A percentile compares a stretch with the other conserved stretches of the same genome.
These are phyloP conservation scores for Ceratobasidium sp. DNA, from an alignment of 1,284 basidiomycete genomes.

Conservation along the genomic window DNA sequence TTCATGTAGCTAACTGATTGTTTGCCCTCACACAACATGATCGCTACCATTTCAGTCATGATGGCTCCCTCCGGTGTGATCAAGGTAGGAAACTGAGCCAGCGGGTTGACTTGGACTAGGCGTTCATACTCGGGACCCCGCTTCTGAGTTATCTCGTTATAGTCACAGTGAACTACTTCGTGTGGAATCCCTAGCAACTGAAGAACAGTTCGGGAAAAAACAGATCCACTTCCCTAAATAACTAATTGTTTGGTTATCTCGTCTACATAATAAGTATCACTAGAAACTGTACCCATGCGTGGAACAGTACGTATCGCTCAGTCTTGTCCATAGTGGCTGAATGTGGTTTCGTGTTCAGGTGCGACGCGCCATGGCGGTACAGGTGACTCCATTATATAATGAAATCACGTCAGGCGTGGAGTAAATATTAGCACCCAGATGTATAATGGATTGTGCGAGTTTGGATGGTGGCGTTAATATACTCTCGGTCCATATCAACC, in stretches of 20 bases:
- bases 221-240: not conserved
- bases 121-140: slow-evolving; percentile 9
- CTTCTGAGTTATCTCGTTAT: slow-evolving; percentile 13
- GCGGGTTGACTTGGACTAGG: slow-evolving; percentile 36
- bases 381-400: too few relatives aligned
- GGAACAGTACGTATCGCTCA: slow-evolving; percentile 12
- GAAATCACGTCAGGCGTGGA: too few relatives aligned
- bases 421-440: too few relatives aligned
- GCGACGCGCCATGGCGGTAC: too few relatives aligned
- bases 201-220: not conserved
- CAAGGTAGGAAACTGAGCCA: slow-evolving; percentile 41
- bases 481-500: too few relatives aligned
- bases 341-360: too few relatives aligned
- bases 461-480: too few relatives aligned
- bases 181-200: slow-evolving; percentile 27
- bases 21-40: slow-evolving; percentile 30
- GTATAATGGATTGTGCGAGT: too few relatives aligned
- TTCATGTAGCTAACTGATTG: not conserved
- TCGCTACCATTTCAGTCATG: slow-evolving; percentile 39
- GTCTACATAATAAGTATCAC: too few relatives aligned
- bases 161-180: slow-evolving; percentile 33
- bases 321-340: too few relatives aligned
- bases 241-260: too few relatives aligned
- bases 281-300: not conserved
- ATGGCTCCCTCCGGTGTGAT: slow-evolving; percentile 36